Conservation (phyloP, 2,329 filamentous ascomycete genomes). For the Dendryphion nanum region DNA sequence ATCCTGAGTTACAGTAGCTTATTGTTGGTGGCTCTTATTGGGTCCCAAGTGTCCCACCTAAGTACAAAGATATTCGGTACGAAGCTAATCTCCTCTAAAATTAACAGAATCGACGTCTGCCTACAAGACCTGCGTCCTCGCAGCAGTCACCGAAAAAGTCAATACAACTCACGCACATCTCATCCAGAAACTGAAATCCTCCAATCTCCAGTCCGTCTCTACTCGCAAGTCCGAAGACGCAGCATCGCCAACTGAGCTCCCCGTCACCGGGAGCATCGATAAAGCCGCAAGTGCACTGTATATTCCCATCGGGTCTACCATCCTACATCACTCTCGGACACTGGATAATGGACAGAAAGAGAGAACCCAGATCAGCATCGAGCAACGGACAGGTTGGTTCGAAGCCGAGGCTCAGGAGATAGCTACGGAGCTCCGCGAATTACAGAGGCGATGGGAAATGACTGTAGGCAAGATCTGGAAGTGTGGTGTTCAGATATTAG, state of each 20-base stretch:
- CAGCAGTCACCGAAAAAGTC: slow-evolving; percentile 15
- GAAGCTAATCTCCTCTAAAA: neutral
- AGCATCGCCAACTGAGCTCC: slow-evolving; percentile 4
- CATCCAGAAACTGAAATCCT: neutral
- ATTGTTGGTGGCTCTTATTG: too few relatives aligned
- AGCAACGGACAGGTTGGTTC: slow-evolving; percentile 20
- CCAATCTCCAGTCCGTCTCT: slow-evolving; percentile 6
- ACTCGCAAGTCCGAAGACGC: slow-evolving; percentile 10
- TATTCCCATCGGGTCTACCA: slow-evolving; percentile 18
- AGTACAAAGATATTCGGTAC: too few relatives aligned
- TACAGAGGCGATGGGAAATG: slow-evolving; percentile 27
- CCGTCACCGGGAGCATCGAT: slow-evolving; percentile 1
- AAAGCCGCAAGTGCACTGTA: slow-evolving; percentile 14
- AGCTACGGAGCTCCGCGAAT: slow-evolving; percentile 13
- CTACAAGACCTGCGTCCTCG: slow-evolving; percentile 27
- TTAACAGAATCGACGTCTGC: slow-evolving; percentile 21
- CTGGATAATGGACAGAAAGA: slow-evolving; percentile 11
- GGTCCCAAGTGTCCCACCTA: too few relatives aligned
- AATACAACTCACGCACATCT: slow-evolving; percentile 14
- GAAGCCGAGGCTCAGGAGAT: slow-evolving; percentile 13
- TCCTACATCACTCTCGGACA: slow-evolving; percentile 7
- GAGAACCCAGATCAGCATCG: slow-evolving; percentile 12
- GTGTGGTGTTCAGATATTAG: slow-evolving; percentile 20
- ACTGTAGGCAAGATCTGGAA: slow-evolving; percentile 31
- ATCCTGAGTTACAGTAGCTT: too few relatives aligned